These are phyloP conservation scores for Didymella sp. DNA, from an alignment of 2,329 filamentous ascomycete species.

Conservation along the genomic window DNA sequence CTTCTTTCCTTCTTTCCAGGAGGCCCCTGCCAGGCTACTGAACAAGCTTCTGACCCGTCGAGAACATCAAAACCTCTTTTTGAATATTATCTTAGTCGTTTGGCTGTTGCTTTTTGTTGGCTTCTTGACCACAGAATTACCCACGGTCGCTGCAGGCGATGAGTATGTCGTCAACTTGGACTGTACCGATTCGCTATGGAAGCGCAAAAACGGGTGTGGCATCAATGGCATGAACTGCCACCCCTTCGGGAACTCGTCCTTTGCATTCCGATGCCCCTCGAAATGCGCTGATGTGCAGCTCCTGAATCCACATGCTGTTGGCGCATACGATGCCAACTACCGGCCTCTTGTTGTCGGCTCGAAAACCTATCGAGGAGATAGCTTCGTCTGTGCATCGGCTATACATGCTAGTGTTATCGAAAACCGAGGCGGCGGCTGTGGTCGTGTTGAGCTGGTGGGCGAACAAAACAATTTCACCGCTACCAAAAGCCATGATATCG, in stretches of 20 bases:
- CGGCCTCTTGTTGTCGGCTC: conserved; percentile 62
- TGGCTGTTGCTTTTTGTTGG: conserved; percentile 74
- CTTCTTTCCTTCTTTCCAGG: conserved; percentile 70
- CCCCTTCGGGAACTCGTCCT: conserved; percentile 72
- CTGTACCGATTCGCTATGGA: conserved; percentile 76
- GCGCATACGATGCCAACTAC: conserved; percentile 67
- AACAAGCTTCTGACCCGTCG: conserved; percentile 62
- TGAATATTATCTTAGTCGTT: conserved; percentile 63
- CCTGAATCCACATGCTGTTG: conserved; percentile 76
- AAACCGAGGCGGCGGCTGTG: conserved; percentile 76
- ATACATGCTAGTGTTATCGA: conserved; percentile 81
- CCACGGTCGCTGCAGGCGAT: conserved; percentile 64
- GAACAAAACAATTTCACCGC: conserved; percentile 67
- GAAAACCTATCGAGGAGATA: conserved; percentile 84
- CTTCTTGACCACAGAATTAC: conserved; percentile 67
- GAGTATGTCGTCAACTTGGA: conserved; percentile 71
- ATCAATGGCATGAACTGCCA: conserved; percentile 76
- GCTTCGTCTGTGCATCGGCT: conserved; percentile 84
- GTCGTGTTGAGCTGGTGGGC: conserved; percentile 76
- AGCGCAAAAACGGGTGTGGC: conserved; percentile 72
- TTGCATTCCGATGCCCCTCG: conserved; percentile 76
- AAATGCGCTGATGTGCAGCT: conserved; percentile 70
- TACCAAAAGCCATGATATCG: conserved; percentile 72
- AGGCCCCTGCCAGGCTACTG: conserved; percentile 67
- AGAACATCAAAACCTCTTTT: conserved; percentile 62